Conservation (phyloP, 2,329 filamentous ascomycete genomes). For the Talaromyces sp. region DNA sequence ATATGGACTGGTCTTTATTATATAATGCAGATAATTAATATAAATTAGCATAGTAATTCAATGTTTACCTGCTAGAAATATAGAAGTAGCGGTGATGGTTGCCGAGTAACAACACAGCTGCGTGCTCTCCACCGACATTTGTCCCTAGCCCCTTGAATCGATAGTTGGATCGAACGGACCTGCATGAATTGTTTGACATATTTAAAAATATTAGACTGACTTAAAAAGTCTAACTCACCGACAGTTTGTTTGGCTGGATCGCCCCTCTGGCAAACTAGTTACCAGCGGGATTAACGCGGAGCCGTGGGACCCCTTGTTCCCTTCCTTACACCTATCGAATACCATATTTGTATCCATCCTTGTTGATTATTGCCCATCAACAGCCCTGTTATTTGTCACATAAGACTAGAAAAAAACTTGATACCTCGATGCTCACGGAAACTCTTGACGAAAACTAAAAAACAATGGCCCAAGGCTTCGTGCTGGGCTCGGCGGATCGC, state of each 20-base stretch:
- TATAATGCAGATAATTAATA: not conserved
- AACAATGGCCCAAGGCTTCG: slow-evolving; percentile 17
- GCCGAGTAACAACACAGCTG: not conserved
- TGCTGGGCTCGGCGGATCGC: slow-evolving; percentile 28
- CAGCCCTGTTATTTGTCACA: not conserved
- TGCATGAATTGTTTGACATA: not conserved
- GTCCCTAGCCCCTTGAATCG: not conserved
- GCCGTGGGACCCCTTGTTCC: not conserved
- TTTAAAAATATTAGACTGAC: not conserved
- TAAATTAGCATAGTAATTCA: not conserved
- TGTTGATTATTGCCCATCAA: no score
- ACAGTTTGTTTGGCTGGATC: not conserved
- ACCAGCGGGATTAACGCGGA: not conserved
- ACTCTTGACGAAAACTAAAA: not conserved
- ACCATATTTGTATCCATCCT: not conserved
- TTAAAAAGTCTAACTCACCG: not conserved
- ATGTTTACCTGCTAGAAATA: not conserved
- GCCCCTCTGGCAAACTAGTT: no score
- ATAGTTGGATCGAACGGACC: not conserved
- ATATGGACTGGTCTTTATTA: not conserved
- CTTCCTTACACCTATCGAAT: no score
- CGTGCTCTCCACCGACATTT: not conserved
- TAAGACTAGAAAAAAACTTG: not conserved
- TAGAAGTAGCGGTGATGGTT: not conserved
- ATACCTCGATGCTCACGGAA: not conserved